Evolutionary conservation across 2,329 filamentous ascomycete genomes (phyloP).

Genomic region (Colletotrichum cordylinicola): DNA sequence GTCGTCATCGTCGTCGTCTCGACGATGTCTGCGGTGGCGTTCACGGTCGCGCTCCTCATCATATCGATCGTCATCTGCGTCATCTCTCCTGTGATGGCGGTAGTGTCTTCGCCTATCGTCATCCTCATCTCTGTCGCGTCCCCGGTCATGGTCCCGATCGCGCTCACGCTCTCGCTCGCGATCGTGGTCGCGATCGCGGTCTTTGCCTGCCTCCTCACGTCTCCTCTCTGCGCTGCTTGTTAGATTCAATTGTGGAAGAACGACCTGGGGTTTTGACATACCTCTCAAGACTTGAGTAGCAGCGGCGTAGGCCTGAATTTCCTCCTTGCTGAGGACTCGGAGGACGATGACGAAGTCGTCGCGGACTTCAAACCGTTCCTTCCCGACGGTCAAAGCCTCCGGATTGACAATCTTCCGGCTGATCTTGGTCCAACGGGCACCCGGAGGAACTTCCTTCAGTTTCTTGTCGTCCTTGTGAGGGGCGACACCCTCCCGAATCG

Average conservation of each 20-base stretch:
- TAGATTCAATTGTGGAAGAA: not conserved
- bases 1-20: constrained; percentile 33
- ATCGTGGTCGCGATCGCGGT: constrained; percentile 31
- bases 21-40: constrained; percentile 32
- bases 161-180: constrained; percentile 37
- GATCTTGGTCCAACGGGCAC: constrained; percentile 93
- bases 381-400: constrained; percentile 82
- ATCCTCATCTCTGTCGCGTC: constrained; percentile 30
- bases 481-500: constrained; percentile 87
- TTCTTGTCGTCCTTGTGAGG: constrained; percentile 89
- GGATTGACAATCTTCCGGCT: constrained; percentile 88
- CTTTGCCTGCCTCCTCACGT: constrained; percentile 35
- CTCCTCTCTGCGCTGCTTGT: constrained; percentile 32
- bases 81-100: constrained; percentile 34
- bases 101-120: constrained; percentile 25
- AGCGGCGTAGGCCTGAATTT: constrained; percentile 86
- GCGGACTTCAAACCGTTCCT: constrained; percentile 91
- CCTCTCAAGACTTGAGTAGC: constrained; percentile 84
- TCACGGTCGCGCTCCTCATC: constrained; percentile 34
- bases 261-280: constrained; percentile 43
- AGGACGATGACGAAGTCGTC: constrained; percentile 93
- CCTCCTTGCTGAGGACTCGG: constrained; percentile 83
- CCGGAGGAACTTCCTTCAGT: constrained; percentile 72
- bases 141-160: constrained; percentile 24
- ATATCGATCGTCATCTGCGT: constrained; percentile 41